phyloP scores from a whole-genome alignment of 2,329 filamentous ascomycete species.

The Furcasterigmium sp. region DNA sequence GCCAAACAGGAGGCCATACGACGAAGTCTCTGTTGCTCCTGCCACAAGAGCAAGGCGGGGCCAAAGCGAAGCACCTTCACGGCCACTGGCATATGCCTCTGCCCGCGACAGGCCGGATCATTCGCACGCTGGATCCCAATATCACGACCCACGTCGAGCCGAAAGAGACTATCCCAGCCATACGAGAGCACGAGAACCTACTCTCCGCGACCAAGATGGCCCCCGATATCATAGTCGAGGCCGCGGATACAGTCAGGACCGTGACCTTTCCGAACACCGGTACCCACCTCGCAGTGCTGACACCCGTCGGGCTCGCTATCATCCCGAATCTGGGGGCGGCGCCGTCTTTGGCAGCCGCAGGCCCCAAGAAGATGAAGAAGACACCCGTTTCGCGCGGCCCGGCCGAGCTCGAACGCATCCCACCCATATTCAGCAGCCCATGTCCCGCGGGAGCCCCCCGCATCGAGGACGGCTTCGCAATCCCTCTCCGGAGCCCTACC shows the following conservation, averaged over 20 bases:
- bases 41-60: not conserved
- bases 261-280: not conserved
- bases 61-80: constrained; percentile 1
- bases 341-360: constrained; percentile 1
- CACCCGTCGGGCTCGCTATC: constrained; percentile 8
- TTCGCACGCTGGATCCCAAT: not conserved
- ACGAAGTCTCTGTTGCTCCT: not conserved
- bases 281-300: constrained; percentile 10
- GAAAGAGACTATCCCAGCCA: not conserved
- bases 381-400: not conserved
- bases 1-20: not conserved
- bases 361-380: constrained; percentile 1
- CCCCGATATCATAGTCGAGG: not conserved
- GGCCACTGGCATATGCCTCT: not conserved
- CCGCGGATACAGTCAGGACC: not conserved
- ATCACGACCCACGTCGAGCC: not conserved
- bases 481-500: constrained; percentile 4
- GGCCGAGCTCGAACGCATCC: not conserved
- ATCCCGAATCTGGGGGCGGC: not conserved
- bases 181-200: not conserved
- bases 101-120: not conserved
- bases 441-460: not conserved
- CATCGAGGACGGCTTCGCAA: not conserved
- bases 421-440: not conserved
- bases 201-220: not conserved